Base-by-base conservation (phyloP, 2,329 filamentous ascomycete species). In the Aspergillus melleus region DNA sequence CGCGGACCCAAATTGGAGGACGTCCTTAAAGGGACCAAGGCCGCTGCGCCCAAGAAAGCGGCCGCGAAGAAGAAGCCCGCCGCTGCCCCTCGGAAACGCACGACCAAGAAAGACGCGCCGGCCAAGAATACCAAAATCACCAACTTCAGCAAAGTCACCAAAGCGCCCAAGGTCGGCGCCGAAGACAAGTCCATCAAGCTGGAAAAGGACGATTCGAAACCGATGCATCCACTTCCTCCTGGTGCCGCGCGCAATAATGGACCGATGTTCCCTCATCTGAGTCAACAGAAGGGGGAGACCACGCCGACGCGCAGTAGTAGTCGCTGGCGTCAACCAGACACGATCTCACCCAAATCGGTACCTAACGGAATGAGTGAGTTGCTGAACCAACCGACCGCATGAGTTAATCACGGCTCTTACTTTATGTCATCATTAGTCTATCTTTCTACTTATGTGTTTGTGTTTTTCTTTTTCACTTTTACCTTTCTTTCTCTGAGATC, bases 221-320 rank as follows among this genome's bases (percentile, higher is more conserved):
- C 73, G 11, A 76, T 78, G 72, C 70, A 69, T 24, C 68, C 72
- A 20, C 60, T 78, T 54, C 69, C 74, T 30, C 65, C 70, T 3
- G 70, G 71, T 36, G 72, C 72, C 42, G 69, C 70, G 14, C 72
- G 72, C 57, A 77, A 70, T 59, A 79, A 78, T 55, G 70, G 74
- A 1, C 68, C 68, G n/a, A 64, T 75, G 54, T 72, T 71, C 42
- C 70, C 72, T 44, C 63, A 67, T 10, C 58, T 71, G 19, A 56
- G 39, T 52, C 58, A 55, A 64, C 32, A 71, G 49, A 42, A 54
- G 58, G 46, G 59, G 50, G 32, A 68, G 61, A 10, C 64, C 61
- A 39, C 50, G 30, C 46, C 53, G 47, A 42, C 36, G 36, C 36
- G 36, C 36, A 44, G 46, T 32, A 49, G 20, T 39, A 55, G 58